These are phyloP conservation scores for Boletus reticuloceps DNA, from an alignment of 768 basidiomycete species.

Conservation along the genomic window DNA sequence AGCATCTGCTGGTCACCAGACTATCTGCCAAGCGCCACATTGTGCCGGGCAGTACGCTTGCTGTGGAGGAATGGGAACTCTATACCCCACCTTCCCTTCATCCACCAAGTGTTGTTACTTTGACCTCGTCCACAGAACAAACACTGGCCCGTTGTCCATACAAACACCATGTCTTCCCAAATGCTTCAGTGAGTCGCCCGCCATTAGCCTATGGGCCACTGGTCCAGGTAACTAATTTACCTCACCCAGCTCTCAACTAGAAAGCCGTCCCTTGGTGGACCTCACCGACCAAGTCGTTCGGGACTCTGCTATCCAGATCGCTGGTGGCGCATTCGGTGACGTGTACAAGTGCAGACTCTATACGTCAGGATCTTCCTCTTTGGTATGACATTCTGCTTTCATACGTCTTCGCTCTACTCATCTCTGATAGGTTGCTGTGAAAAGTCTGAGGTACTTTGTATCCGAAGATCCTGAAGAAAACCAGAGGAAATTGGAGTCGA, in stretches of 20 bases:
- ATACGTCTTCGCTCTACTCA: not conserved
- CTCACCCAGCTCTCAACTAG: not conserved
- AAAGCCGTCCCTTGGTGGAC: not conserved
- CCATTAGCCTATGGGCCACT: no score
- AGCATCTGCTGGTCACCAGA: no score
- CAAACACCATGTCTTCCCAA: not conserved
- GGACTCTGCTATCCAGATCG: not conserved
- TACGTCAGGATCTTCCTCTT: not conserved
- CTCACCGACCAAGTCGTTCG: not conserved
- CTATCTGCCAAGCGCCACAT: no score
- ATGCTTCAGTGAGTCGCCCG: not conserved
- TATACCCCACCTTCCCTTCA: not conserved
- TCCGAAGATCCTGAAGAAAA: not conserved
- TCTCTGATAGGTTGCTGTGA: not conserved
- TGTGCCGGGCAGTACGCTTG: no score
- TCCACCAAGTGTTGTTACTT: no score
- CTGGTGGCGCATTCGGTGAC: not conserved
- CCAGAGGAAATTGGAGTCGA: not conserved
- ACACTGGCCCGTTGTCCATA: no score
- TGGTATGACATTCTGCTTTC: not conserved
- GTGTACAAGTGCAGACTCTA: conserved; percentile 2
- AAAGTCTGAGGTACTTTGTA: not conserved
- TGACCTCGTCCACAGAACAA: no score
- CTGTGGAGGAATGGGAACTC: no score
- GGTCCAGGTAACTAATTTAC: not conserved